Percentiles rank a stretch among this genome's conserved stretches.
These are phyloP conservation scores for Hepatocystis sp. DNA, from an alignment of 169 alveolate genomes.

Conservation along the genomic window DNA sequence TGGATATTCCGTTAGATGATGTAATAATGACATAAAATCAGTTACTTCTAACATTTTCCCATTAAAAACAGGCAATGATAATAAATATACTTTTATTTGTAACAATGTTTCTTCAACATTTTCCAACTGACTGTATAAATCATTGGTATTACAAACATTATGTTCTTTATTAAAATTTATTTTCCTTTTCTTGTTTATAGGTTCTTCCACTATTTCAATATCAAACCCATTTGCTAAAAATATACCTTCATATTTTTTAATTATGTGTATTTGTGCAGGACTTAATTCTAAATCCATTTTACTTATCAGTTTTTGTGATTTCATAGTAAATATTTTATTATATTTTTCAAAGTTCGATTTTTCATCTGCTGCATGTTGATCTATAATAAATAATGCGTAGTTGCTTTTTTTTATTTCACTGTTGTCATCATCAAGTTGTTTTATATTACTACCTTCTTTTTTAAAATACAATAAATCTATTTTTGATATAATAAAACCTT, in stretches of 20 bases:
- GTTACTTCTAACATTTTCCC: slow-evolving; percentile 70
- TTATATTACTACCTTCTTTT: not conserved
- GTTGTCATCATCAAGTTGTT: not conserved
- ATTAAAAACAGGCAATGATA: slow-evolving; percentile 76
- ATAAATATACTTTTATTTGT: slow-evolving; percentile 73
- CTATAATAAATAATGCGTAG: slow-evolving; percentile 94
- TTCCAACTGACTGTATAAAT: no score
- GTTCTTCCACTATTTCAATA: slow-evolving; percentile 66
- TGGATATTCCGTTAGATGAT: slow-evolving; percentile 53
- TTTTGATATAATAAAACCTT: slow-evolving; percentile 96
- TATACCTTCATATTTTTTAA: slow-evolving; percentile 83
- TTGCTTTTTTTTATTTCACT: slow-evolving; percentile 27
- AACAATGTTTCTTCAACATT: slow-evolving; percentile 21
- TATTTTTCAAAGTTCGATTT: slow-evolving; percentile 91
- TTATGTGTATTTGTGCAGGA: slow-evolving; percentile 85
- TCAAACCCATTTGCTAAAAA: slow-evolving; percentile 91
- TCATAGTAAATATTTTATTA: slow-evolving; percentile 88
- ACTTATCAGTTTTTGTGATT: slow-evolving; percentile 90
- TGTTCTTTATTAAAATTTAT: slow-evolving; percentile 40
- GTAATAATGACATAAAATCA: slow-evolving; percentile 62
- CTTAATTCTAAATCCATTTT: slow-evolving; percentile 93
- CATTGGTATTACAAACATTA: no score
- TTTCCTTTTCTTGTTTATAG: slow-evolving; percentile 26
- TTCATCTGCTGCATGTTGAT: slow-evolving; percentile 99
- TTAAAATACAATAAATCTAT: slow-evolving; percentile 58